Evolutionary conservation across 1,284 basidiomycete genomes (phyloP).

Genomic region (Melampsora americana): DNA sequence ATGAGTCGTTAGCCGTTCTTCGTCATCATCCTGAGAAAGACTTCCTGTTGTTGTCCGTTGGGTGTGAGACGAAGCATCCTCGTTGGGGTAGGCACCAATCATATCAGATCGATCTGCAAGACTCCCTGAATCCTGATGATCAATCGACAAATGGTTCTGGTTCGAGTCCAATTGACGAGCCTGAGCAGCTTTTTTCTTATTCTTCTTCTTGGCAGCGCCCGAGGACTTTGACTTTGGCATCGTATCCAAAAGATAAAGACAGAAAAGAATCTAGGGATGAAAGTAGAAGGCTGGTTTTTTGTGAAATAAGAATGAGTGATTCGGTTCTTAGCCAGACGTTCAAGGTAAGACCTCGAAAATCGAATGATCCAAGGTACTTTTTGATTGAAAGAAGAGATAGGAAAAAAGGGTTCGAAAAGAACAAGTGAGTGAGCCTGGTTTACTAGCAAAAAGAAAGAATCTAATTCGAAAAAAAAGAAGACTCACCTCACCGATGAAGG

Average conservation of each 20-base stretch:
- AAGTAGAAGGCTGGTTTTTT: too few relatives aligned
- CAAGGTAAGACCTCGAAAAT: too few relatives aligned
- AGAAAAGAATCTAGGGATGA: not conserved
- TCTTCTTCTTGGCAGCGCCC: constrained; percentile 40
- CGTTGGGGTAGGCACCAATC: constrained; percentile 42
- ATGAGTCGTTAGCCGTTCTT: constrained; percentile 40
- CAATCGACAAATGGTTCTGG: constrained; percentile 1
- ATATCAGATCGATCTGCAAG: constrained; percentile 34
- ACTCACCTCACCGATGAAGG: too few relatives aligned
- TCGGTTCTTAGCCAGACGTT: too few relatives aligned
- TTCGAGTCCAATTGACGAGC: constrained; percentile 25
- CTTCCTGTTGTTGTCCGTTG: constrained; percentile 26
- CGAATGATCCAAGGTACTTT: too few relatives aligned
- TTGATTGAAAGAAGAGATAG: too few relatives aligned
- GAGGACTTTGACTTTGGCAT: constrained; percentile 35
- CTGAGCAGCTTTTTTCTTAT: constrained; percentile 42
- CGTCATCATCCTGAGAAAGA: constrained; percentile 23
- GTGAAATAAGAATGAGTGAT: too few relatives aligned
- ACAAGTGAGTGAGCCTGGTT: too few relatives aligned
- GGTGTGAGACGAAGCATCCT: constrained; percentile 31
- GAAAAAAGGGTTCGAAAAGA: too few relatives aligned
- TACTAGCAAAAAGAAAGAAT: too few relatives aligned
- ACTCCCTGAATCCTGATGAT: constrained; percentile 10
- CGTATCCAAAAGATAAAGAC: not conserved
- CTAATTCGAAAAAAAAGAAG: too few relatives aligned